These are phyloP conservation scores for rapeseed (Brassica napus) DNA, from an alignment of 345 rosid species.

Conservation along the genomic window DNA sequence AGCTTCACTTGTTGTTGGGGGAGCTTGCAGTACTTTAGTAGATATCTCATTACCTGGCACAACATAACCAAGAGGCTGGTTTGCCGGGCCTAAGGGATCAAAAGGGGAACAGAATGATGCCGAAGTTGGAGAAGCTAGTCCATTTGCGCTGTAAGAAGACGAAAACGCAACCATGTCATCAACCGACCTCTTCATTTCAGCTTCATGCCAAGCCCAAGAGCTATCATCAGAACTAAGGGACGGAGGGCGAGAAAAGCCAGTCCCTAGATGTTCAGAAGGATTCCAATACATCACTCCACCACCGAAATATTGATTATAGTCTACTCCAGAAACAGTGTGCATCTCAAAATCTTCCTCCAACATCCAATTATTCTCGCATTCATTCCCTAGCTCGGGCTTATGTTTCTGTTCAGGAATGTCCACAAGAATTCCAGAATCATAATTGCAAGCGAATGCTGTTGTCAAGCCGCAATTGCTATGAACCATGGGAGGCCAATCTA, in stretches of 20 bases:
- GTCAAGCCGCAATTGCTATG: conserved; percentile 67
- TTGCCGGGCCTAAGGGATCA: conserved; percentile 74
- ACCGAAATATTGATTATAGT: conserved; percentile 91
- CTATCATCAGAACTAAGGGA: conserved; percentile 99
- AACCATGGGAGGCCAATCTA: conserved; percentile 97
- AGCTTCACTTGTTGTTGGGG: conserved; percentile 57
- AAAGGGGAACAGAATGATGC: conserved; percentile 89
- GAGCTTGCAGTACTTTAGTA: conserved; percentile 61
- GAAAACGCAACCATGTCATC: conserved; percentile 98
- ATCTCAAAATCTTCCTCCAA: conserved; percentile 93
- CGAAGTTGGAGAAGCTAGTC: conserved; percentile 92
- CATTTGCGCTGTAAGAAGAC: conserved; percentile 87
- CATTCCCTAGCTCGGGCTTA: conserved; percentile 58
- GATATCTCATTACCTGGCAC: conserved; percentile 80
- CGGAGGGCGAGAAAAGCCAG: conserved; percentile 92
- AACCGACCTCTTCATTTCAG: conserved; percentile 91
- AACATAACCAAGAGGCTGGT: conserved; percentile 86
- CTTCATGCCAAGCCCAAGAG: conserved; percentile 96
- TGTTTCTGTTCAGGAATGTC: conserved; percentile 67
- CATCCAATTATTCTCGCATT: conserved; percentile 81
- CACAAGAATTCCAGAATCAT: conserved; percentile 66
- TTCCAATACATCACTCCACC: conserved; percentile 99
- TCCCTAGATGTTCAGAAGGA: conserved; percentile 81
- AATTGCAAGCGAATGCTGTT: conserved; percentile 66
- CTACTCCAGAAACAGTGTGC: conserved; percentile 78